These are phyloP conservation scores for Podospora didyma DNA, from an alignment of 495 filamentous ascomycete species.

Conservation along the genomic window DNA sequence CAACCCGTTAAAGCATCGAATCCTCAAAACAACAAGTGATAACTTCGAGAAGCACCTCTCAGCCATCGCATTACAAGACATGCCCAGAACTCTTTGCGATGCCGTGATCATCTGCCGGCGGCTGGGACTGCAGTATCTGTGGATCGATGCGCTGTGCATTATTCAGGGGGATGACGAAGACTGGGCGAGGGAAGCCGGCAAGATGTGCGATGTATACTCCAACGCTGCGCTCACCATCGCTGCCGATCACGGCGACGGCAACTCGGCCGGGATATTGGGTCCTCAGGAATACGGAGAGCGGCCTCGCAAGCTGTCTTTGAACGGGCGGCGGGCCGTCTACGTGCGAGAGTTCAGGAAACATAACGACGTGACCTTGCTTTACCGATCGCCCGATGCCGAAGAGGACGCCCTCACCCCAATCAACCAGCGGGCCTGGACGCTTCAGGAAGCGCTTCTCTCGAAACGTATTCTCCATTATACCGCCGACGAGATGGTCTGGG, in stretches of 20 bases:
- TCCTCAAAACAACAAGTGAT: background rate
- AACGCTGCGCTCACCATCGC: background rate
- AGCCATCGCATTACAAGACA: background rate
- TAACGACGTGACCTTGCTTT: background rate
- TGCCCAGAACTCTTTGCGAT: background rate
- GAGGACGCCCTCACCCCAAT: background rate
- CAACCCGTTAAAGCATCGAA: background rate
- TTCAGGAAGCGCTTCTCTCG: background rate
- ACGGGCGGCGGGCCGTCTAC: background rate
- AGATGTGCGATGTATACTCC: slow-evolving; percentile 1
- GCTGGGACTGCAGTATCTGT: background rate
- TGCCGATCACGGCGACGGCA: background rate
- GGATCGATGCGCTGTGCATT: slow-evolving; percentile 4
- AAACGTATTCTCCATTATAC: background rate
- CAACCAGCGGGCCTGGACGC: background rate
- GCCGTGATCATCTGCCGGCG: background rate
- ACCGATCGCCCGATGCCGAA: background rate
- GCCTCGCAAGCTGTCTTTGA: background rate
- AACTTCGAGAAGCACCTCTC: background rate
- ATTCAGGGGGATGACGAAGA: background rate
- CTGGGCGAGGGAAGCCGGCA: background rate
- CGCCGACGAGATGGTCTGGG: background rate
- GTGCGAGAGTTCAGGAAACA: background rate
- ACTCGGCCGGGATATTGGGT: background rate
- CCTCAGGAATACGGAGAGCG: background rate